These are phyloP conservation scores for Aspergillus sp. DNA, from an alignment of 2,329 filamentous ascomycete species.

Conservation along the genomic window DNA sequence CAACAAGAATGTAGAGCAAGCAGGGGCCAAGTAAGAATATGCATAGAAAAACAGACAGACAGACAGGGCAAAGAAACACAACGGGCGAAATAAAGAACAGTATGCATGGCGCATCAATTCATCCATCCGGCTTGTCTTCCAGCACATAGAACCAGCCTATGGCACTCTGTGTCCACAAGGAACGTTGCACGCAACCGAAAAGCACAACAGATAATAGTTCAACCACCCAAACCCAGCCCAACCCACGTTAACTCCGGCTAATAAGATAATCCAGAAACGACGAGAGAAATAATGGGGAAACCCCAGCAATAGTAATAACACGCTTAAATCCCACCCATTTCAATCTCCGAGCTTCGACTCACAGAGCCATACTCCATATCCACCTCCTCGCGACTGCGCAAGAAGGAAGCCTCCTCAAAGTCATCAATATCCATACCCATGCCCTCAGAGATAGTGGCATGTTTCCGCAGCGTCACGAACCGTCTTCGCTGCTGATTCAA, in stretches of 20 bases:
- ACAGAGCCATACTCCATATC: constrained; percentile 28
- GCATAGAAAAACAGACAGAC: constrained; percentile 1
- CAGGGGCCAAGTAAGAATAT: not conserved
- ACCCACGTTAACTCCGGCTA: not conserved
- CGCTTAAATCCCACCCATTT: constrained; percentile 38
- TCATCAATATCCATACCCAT: constrained; percentile 40
- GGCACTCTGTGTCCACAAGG: not conserved
- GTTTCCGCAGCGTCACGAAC: constrained; percentile 19
- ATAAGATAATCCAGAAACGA: not conserved
- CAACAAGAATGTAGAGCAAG: not conserved
- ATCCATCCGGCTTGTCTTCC: not conserved
- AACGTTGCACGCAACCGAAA: not conserved
- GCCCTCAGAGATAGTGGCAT: constrained; percentile 2
- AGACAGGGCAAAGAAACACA: not conserved
- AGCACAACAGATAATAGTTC: not conserved
- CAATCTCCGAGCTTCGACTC: constrained; percentile 17
- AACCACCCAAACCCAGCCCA: not conserved
- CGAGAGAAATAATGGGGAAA: not conserved
- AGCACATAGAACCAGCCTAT: not conserved
- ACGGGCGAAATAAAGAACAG: not conserved
- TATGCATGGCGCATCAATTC: not conserved
- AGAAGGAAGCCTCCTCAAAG: constrained; percentile 50
- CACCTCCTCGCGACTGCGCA: constrained; percentile 45
- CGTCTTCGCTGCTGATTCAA: constrained; percentile 32
- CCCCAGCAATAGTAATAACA: not conserved